These are phyloP conservation scores for Penicillium crystallinum DNA, from an alignment of 495 filamentous ascomycete genomes.

Conservation along the genomic window DNA sequence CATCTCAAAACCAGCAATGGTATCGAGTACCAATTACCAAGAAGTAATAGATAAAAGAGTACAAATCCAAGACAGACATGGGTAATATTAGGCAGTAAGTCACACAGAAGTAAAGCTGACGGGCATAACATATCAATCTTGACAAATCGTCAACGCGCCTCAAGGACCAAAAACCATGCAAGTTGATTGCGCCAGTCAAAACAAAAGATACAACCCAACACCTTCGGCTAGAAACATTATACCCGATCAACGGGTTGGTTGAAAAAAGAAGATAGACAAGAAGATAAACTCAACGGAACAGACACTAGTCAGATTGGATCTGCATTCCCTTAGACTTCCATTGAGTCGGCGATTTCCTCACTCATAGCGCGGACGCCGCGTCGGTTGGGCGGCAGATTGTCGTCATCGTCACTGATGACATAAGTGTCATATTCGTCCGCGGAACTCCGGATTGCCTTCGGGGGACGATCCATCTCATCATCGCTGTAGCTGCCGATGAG, in stretches of 20 bases:
- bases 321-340: constrained; percentile 51
- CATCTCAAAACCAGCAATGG: too few species aligned
- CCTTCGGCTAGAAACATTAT: constrained; percentile 19
- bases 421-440: constrained; percentile 41
- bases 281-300: constrained; percentile 8
- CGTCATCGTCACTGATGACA: constrained; percentile 42
- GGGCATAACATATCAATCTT: constrained; percentile 16
- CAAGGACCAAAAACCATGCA: constrained; percentile 16
- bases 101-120: neutral
- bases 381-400: constrained; percentile 29
- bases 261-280: constrained; percentile 5
- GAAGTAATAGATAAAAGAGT: too few species aligned
- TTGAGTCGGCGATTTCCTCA: constrained; percentile 66
- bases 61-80: neutral
- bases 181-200: constrained; percentile 27
- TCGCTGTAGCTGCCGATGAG: constrained; percentile 41
- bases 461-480: constrained; percentile 35
- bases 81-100: constrained; percentile 8
- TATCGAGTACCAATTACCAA: neutral
- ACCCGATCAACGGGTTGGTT: constrained; percentile 23
- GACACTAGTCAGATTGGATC: neutral
- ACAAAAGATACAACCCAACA: constrained; percentile 15
- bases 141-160: constrained; percentile 11
- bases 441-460: constrained; percentile 8
- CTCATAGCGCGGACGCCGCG: constrained; percentile 61